Evolutionary conservation across 768 basidiomycete genomes (phyloP).

Genomic region (Amanita fuliginea): DNA sequence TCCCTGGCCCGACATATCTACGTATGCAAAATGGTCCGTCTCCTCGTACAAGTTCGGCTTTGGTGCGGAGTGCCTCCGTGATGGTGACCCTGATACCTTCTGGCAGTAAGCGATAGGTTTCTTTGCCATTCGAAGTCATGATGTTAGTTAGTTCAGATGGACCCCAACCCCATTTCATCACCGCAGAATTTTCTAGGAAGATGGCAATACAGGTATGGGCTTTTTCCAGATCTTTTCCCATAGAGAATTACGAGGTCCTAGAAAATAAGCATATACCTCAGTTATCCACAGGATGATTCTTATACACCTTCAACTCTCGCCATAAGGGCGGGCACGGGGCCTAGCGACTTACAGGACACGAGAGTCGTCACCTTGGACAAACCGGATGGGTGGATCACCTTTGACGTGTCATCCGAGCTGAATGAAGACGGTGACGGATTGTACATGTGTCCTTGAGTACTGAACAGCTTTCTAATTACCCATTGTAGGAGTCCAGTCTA

Average conservation of each 20-base stretch:
- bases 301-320: slow-evolving; percentile 91
- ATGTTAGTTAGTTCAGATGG: slow-evolving; percentile 63
- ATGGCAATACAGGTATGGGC: slow-evolving; percentile 73
- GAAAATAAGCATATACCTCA: slow-evolving; percentile 83
- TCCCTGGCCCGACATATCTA: slow-evolving; percentile 78
- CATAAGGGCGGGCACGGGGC: slow-evolving; percentile 85
- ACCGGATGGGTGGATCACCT: slow-evolving; percentile 91
- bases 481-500: slow-evolving; percentile 66
- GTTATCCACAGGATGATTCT: slow-evolving; percentile 82
- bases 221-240: not conserved
- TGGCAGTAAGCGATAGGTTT: slow-evolving; percentile 74
- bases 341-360: slow-evolving; percentile 88
- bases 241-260: slow-evolving; percentile 15
- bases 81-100: slow-evolving; percentile 85
- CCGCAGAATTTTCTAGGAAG: slow-evolving; percentile 85
- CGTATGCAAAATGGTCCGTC: slow-evolving; percentile 89
- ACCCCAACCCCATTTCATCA: slow-evolving; percentile 94
- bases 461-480: not conserved
- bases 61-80: slow-evolving; percentile 84
- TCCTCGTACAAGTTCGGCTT: slow-evolving; percentile 96
- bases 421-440: slow-evolving; percentile 71
- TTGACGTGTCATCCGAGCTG: slow-evolving; percentile 72
- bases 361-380: slow-evolving; percentile 76
- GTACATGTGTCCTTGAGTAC: slow-evolving; percentile 25
- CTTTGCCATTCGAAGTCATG: not conserved